A percentile compares a stretch with the other conserved stretches of the same genome.
These are phyloP conservation scores for Microbotryomycetes sp. DNA, from an alignment of 1,284 basidiomycete genomes.

Conservation along the genomic window DNA sequence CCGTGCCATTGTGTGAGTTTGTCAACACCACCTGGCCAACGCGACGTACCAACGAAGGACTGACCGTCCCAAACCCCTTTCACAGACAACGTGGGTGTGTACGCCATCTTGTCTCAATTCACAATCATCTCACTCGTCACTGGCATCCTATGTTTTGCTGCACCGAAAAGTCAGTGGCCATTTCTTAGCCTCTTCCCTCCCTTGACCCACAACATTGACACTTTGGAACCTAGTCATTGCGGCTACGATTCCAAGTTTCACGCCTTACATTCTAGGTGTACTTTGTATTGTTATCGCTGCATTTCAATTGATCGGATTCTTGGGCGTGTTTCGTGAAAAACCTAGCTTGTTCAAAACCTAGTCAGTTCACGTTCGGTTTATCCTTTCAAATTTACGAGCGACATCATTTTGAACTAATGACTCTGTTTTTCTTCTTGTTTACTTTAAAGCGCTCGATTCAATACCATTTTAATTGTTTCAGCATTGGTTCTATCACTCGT, in stretches of 20 bases:
- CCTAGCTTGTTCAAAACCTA: slow-evolving; percentile 67
- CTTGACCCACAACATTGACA: not conserved
- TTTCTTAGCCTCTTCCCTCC: too few species aligned
- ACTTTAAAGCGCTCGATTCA: slow-evolving; percentile 51
- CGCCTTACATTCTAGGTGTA: slow-evolving; percentile 64
- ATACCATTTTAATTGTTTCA: slow-evolving; percentile 52
- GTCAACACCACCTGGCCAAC: not conserved
- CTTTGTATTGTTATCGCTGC: slow-evolving; percentile 65
- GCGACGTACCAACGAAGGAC: not conserved
- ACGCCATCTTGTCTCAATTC: slow-evolving; percentile 69
- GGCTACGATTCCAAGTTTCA: slow-evolving; percentile 65
- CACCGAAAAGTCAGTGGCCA: slow-evolving; percentile 62
- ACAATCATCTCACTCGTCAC: slow-evolving; percentile 60
- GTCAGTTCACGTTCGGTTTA: slow-evolving; percentile 11
- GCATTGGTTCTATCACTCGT: slow-evolving; percentile 69
- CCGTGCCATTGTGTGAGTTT: slow-evolving; percentile 28
- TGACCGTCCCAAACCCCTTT: not conserved
- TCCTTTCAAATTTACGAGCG: too few species aligned
- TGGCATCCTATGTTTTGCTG: slow-evolving; percentile 68
- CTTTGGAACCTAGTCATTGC: slow-evolving; percentile 62
- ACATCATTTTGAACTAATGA: not conserved
- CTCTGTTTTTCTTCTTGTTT: not conserved
- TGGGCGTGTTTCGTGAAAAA: slow-evolving; percentile 76
- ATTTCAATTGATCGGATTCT: slow-evolving; percentile 69
- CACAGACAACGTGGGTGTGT: slow-evolving; percentile 67